Evolutionary conservation across 306 rosid genomes (phyloP), one percentile per base, ranked within the genome.

Genomic region (Parietaria judaica): DNA sequence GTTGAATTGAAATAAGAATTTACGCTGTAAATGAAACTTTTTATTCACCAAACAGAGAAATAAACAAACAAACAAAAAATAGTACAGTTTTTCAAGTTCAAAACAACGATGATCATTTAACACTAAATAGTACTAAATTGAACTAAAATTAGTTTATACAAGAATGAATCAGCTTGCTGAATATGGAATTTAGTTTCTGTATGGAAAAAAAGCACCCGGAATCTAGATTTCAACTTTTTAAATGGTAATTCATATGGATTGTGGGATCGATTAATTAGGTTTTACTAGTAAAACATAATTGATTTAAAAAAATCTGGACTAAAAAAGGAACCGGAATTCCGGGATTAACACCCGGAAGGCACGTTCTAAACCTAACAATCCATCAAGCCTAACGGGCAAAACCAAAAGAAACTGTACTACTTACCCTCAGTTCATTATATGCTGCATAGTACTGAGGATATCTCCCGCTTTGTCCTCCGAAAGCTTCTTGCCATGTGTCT

Each of bases 401-500:
- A 54, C 58, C 61, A 23, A 55, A 54, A 67, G 38, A 41, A 52
- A 38, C 51, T 56, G 65, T 14, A 63, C 62, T 58, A 66, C 61
- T 74, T 68, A 88, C 99, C 95, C 72, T 84, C 54, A 88, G 63
- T 67, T 86, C 99, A 78, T 76, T 92, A 66, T 82, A 92, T 12
- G 97, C 99, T 14, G 95, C 85, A 76, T 82, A 39, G 75, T 81
- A 92, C 71, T 86, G 99, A 36, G 99, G 97, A 81, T 68, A 92
- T 66, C 72, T 79, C 70, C 95, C 96, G 55, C 72, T 70, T 48
- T 81, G 77, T 12, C 96, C 96, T 54, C 90, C 98, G 68, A 88
- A 84, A 63, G 99, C 99, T 74, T 84, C 96, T 92, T 92, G 99
- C 99, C 99, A 92, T 16, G 94, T 70, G 73, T 88, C 90, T 64